Evolutionary conservation across 345 rosid genomes (phyloP).

Genomic region (Brassica carinata): DNA sequence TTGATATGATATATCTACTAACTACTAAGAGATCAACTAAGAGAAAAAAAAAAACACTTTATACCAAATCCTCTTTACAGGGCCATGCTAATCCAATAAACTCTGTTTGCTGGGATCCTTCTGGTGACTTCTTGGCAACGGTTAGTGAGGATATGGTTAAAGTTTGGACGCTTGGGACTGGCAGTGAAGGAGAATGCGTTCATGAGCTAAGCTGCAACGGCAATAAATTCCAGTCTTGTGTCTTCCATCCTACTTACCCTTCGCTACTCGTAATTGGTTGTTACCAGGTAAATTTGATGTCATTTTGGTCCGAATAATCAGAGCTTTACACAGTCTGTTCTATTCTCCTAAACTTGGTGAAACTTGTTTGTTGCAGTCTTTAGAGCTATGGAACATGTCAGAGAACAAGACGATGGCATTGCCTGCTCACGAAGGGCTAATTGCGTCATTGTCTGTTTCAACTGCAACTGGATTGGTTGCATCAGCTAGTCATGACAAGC

Average conservation of each 20-base stretch:
- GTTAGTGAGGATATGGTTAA: constrained; percentile 92
- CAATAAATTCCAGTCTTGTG: constrained; percentile 82
- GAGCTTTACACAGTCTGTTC: neutral
- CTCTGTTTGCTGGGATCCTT: constrained; percentile 92
- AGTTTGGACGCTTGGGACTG: constrained; percentile 92
- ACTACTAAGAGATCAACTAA: neutral
- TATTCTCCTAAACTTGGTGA: neutral
- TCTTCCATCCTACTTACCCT: constrained; percentile 77
- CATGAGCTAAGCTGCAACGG: constrained; percentile 94
- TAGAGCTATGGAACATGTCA: constrained; percentile 91
- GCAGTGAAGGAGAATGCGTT: constrained; percentile 84
- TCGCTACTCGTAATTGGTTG: constrained; percentile 86
- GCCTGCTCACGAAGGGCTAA: constrained; percentile 76
- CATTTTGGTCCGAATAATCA: neutral
- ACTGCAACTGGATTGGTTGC: constrained; percentile 78
- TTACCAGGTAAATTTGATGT: constrained; percentile 70
- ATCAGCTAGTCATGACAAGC: constrained; percentile 93
- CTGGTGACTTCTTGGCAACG: constrained; percentile 83
- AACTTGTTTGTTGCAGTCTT: constrained; percentile 55
- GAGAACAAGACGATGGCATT: constrained; percentile 83
- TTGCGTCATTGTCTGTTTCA: constrained; percentile 79
- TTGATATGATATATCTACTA: neutral
- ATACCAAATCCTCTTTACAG: constrained; percentile 38
- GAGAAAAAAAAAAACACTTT: neutral
- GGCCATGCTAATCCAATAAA: constrained; percentile 82